Evolutionary conservation across 441 rosid genomes (phyloP), one percentile per base, ranked within the genome.

Genomic region (Adansonia madagascariensis): DNA sequence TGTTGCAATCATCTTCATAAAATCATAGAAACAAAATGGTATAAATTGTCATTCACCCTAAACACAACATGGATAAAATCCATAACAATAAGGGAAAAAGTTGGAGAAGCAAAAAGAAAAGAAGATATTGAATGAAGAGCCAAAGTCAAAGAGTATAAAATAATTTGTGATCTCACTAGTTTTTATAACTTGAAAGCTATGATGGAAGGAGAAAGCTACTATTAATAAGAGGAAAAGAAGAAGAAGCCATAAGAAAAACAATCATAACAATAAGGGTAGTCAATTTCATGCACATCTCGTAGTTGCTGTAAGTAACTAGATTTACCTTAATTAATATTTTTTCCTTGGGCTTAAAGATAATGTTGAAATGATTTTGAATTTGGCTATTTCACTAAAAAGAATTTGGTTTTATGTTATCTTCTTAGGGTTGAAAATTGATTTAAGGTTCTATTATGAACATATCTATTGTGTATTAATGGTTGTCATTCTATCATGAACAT

Each of bases 111-210:
- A 4, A 17, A 17, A 2, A 17, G 59, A 49, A 44, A 22, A 12
- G 60, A 50, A 70, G 74, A 27, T 7, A n/a, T 47, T 35, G 15
- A 52, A 8, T 52, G 62, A 22, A 64, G 67, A 63, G 76, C 80
- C 61, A 60, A 76, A 60, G 47, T 15, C 50, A 73, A 73, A 8
- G 83, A 68, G 60, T 61, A 24, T 47, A 64, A 46, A 44, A 12
- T 20, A 60, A 43, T 81, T 47, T 24, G 80, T 41, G 71, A 27
- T 27, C 31, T 27, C 31, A 27, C 31, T 27, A 27, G 31, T 27
- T 27, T 27, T 27, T 27, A 27, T 27, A 27, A 80, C 10, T 55
- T 62, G 62, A 79, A 15, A 74, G 59, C 76, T 15, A 15, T 64
- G 44, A 17, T 55, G 55, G 63, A 63, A 46, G 66, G 44, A 20